Percentiles rank a stretch among this genome's conserved stretches.
Evolutionary conservation across 1,284 basidiomycete species (phyloP).

Genomic region (Austropuccinia psidii): DNA sequence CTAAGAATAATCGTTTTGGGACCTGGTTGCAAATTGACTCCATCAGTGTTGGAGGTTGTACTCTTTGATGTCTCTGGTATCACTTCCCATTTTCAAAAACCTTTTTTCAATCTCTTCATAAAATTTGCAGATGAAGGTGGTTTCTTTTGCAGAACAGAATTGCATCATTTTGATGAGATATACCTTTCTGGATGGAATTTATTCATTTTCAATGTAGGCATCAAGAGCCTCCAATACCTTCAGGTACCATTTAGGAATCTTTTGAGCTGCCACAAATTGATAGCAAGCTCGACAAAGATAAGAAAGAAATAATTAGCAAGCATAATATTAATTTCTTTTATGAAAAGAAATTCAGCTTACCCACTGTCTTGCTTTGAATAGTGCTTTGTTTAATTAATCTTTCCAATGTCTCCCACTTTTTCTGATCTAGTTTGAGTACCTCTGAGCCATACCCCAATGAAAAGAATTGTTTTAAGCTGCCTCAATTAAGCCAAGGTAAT

Average conservation of each 20-base stretch:
- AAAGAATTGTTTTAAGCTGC: constrained; percentile 8
- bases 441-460: neutral
- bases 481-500: too few relatives aligned
- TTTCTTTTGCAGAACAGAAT: neutral
- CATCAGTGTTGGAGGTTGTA: neutral
- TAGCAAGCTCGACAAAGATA: neutral
- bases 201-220: constrained; percentile 18
- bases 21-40: neutral
- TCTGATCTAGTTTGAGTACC: neutral
- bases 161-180: neutral
- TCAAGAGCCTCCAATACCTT: neutral
- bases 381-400: neutral
- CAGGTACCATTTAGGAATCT: neutral
- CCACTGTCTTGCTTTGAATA: neutral
- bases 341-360: neutral
- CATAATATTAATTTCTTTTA: too few relatives aligned
- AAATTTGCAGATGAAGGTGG: neutral
- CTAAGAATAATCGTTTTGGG: neutral
- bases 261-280: neutral
- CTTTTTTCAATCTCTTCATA: neutral
- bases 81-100: neutral
- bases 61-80: neutral
- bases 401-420: neutral
- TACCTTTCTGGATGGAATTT: too few relatives aligned
- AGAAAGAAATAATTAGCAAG: neutral